Conservation (phyloP, 2,329 filamentous ascomycete genomes). For the Penicillium sp. region DNA sequence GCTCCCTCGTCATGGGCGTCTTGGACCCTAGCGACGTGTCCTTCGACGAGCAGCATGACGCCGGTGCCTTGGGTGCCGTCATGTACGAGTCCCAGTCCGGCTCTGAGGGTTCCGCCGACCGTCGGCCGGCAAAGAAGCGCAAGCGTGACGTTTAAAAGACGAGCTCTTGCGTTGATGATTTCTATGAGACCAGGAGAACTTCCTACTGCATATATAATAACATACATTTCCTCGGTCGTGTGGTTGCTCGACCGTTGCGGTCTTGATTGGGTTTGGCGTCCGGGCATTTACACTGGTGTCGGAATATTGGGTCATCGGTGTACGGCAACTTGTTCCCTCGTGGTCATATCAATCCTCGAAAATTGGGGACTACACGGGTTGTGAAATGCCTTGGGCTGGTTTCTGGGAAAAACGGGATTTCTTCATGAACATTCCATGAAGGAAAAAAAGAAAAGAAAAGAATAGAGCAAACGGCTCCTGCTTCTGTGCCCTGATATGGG, state of each 20-base stretch:
- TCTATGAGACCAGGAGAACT: constrained; percentile 42
- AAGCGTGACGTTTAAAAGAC: constrained; percentile 63
- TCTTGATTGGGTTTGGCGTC: constrained; percentile 37
- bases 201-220: constrained; percentile 33
- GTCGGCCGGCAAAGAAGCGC: constrained; percentile 69
- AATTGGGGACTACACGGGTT: constrained; percentile 4
- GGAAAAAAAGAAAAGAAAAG: constrained; percentile 16
- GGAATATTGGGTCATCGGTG: constrained; percentile 23
- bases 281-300: constrained; percentile 31
- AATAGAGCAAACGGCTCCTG: constrained; percentile 20
- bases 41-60: constrained; percentile 56
- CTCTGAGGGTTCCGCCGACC: constrained; percentile 52
- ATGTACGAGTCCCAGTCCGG: constrained; percentile 78
- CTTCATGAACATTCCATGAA: constrained; percentile 9
- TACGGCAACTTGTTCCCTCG: constrained; percentile 16
- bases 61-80: constrained; percentile 68
- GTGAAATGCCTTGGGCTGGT: constrained; percentile 1
- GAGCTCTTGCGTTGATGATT: constrained; percentile 30
- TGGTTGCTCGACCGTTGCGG: constrained; percentile 22
- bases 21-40: constrained; percentile 65
- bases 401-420: constrained; percentile 4
- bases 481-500: constrained; percentile 1
- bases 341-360: not conserved
- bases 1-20: constrained; percentile 87
- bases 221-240: constrained; percentile 28